Evolutionary conservation across 768 basidiomycete genomes (phyloP).

Genomic region (Suillus spraguei): DNA sequence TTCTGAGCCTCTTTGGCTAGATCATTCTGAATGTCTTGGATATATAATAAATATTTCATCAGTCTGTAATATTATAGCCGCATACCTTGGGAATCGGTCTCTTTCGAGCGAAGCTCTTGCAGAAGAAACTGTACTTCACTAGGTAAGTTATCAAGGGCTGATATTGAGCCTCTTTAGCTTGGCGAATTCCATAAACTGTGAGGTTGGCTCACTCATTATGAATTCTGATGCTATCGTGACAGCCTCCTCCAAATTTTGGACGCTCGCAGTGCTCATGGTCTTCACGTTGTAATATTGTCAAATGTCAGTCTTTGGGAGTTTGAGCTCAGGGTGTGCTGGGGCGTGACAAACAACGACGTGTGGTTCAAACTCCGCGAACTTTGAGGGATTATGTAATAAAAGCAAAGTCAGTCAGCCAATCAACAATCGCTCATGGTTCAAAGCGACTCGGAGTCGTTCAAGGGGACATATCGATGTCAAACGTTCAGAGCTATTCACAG

Average conservation of each 20-base stretch:
- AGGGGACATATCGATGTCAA: not conserved
- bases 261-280: slow-evolving; percentile 35
- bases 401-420: not conserved
- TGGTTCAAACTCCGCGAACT: not conserved
- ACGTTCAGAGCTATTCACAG: not conserved
- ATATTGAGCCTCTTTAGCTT: not conserved
- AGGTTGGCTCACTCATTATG: slow-evolving; percentile 42
- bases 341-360: not conserved
- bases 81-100: slow-evolving; percentile 44
- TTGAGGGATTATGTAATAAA: not conserved
- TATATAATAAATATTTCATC: not conserved
- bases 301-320: not conserved
- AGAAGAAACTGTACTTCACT: slow-evolving; percentile 49
- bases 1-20: slow-evolving; percentile 45
- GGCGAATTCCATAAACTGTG: not conserved
- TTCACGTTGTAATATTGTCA: slow-evolving; percentile 1
- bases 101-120: slow-evolving; percentile 50
- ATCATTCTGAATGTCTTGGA: slow-evolving; percentile 44
- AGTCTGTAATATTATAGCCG: not conserved
- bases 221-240: slow-evolving; percentile 51
- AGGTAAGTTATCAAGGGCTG: slow-evolving; percentile 54
- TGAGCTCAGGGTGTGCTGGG: not conserved
- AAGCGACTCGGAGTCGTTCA: not conserved
- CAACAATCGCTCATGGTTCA: too few species aligned
- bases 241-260: slow-evolving; percentile 49